Evolutionary conservation across 2,329 filamentous ascomycete genomes (phyloP).

Genomic region (Exophiala sideris): DNA sequence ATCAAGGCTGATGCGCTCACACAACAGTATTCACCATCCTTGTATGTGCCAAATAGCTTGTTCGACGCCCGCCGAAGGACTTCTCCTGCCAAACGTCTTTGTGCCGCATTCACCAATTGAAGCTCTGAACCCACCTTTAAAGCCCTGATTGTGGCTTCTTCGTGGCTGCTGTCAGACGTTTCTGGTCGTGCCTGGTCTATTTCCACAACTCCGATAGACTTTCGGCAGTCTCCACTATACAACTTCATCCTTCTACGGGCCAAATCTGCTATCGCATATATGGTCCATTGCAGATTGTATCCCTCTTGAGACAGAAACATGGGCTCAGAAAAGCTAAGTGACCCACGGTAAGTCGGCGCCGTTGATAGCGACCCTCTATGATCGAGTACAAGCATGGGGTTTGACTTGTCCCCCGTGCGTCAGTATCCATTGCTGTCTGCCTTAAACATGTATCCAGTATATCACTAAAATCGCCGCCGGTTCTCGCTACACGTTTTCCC

Average conservation of each 20-base stretch:
- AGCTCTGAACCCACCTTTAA: background rate
- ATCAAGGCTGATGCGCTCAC: too few relatives aligned
- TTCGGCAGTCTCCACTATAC: background rate
- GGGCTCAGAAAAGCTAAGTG: background rate
- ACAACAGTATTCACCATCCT: too few relatives aligned
- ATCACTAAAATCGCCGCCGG: background rate
- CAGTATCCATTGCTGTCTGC: background rate
- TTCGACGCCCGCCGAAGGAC: too few relatives aligned
- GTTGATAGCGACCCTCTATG: background rate
- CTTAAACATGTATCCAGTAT: conserved; percentile 11
- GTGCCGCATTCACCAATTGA: background rate
- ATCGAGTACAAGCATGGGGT: background rate
- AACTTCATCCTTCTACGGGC: background rate
- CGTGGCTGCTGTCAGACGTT: background rate
- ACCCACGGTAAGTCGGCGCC: conserved; percentile 17
- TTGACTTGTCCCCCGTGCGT: background rate
- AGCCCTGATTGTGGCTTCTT: background rate
- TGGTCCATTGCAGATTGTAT: background rate
- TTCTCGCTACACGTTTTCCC: background rate
- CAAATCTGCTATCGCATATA: background rate
- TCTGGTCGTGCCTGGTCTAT: background rate
- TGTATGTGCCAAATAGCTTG: too few relatives aligned
- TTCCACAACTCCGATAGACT: background rate
- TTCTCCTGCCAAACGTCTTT: conserved; percentile 3
- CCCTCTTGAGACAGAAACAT: background rate